Base-by-base conservation (phyloP, 1,284 basidiomycete species). In the Ceratobasidium sp. region DNA sequence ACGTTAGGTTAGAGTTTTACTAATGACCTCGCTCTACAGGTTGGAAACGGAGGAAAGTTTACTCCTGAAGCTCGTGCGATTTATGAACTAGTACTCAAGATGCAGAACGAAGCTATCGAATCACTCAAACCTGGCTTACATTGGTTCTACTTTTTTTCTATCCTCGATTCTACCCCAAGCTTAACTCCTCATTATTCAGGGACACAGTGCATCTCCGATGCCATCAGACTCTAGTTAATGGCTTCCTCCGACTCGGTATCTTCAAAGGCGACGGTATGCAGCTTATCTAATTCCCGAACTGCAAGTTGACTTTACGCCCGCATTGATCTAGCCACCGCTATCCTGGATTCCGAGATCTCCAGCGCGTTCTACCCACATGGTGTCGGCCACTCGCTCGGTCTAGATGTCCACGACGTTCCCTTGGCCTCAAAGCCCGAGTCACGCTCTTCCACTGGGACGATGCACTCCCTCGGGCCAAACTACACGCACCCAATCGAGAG, bases 301-400 rank as follows among this genome's bases (percentile, higher is more conserved):
- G 2, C 20, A 20, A 7, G 6, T 33, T 35, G 3, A 16, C 12
- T 35, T 14, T 60, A 14, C 30, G 10, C 20, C 16, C 48, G 16
- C 89, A 79, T 86, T 57, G 10, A 33, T 8, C 35, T 88, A 1
- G 90, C 90, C 79, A 89, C 93, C 77, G 89, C 89, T 10, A 91
- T 97, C 73, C 86, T 97, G 6, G 88, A 88, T 33, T 91, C 91
- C 2, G 95, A 95, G 0, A 85, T 95, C 57, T 92, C 92, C 78
- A 87, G 91, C 0, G 93, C 94, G 0, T 97, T 97, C 88, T 97
- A 94, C 88, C 96, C 96, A 12, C 96, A 97, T 82, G 96, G 96
- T 7, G 87, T 97, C 6, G 94, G 96, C 1, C 96, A 97, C 83
- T 93, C 93, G 27, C 87, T 97, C 54, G 96, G 96, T 6, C 87